Evolutionary conservation across 1,139 yeast genomes (phyloP).

Genomic region (Taphrina flavorubra): DNA sequence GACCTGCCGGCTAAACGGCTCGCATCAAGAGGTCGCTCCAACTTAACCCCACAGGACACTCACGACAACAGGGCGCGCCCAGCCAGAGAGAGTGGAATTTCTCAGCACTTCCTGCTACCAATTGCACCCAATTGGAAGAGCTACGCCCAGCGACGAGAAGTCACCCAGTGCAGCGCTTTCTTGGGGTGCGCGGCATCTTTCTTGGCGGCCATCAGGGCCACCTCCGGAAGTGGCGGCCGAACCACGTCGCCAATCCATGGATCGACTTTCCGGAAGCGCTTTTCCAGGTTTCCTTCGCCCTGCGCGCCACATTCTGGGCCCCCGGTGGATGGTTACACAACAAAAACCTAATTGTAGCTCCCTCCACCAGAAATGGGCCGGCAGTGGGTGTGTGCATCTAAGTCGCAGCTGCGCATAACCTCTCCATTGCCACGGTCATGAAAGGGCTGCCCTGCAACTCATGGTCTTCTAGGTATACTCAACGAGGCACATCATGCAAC

Average conservation of each 20-base stretch:
- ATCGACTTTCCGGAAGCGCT: constrained; percentile 1
- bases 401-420: neutral
- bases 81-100: neutral
- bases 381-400: neutral
- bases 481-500: too few relatives aligned
- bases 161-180: too few relatives aligned
- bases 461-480: too few relatives aligned
- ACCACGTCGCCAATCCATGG: neutral
- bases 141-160: too few relatives aligned
- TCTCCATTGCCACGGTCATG: neutral
- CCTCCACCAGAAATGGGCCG: neutral
- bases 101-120: too few relatives aligned
- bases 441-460: too few relatives aligned
- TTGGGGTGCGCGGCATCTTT: too few relatives aligned
- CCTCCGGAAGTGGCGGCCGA: neutral
- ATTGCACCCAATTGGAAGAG: too few relatives aligned
- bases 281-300: neutral
- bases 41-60: neutral
- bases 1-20: constrained; percentile 5
- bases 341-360: constrained; percentile 5
- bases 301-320: neutral
- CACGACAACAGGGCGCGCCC: neutral
- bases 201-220: neutral
- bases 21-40: neutral
- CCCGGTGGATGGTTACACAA: neutral